phyloP scores from a whole-genome alignment of 345 rosid species.

The Corchorus olitorius region DNA sequence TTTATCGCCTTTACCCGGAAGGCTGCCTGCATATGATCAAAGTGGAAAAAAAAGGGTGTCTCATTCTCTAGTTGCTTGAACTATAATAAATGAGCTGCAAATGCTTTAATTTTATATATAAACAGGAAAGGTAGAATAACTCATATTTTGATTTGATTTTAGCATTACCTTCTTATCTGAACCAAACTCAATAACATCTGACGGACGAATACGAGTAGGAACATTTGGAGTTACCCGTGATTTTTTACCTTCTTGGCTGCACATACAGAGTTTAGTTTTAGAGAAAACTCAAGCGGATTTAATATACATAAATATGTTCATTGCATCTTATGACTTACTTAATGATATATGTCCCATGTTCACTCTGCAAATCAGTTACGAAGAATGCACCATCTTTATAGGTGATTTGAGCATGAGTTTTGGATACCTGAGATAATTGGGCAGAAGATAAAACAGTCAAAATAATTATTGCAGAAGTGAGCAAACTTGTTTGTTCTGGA shows the following conservation, averaged over 20 bases:
- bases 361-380: slow-evolving; percentile 66
- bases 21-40: slow-evolving; percentile 48
- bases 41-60: too few relatives aligned
- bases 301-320: slow-evolving; percentile 1
- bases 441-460: neutral
- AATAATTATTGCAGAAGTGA: neutral
- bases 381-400: slow-evolving; percentile 77
- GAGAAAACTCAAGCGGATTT: neutral
- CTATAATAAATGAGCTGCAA: neutral
- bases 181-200: slow-evolving; percentile 66
- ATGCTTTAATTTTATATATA: neutral
- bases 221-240: slow-evolving; percentile 52
- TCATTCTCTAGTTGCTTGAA: neutral
- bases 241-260: slow-evolving; percentile 71
- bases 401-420: slow-evolving; percentile 69
- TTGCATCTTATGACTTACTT: slow-evolving; percentile 51
- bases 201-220: slow-evolving; percentile 57
- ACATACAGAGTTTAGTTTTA: slow-evolving; percentile 12
- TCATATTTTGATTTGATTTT: neutral
- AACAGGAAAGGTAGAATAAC: neutral
- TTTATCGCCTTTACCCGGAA: slow-evolving; percentile 70
- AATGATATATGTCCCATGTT: slow-evolving; percentile 71
- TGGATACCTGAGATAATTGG: slow-evolving; percentile 56
- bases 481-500: neutral
- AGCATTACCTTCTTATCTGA: slow-evolving; percentile 57